Evolutionary conservation across 148 eudicot species (phyloP).

Genomic region (Rhododendron mucronatum): DNA sequence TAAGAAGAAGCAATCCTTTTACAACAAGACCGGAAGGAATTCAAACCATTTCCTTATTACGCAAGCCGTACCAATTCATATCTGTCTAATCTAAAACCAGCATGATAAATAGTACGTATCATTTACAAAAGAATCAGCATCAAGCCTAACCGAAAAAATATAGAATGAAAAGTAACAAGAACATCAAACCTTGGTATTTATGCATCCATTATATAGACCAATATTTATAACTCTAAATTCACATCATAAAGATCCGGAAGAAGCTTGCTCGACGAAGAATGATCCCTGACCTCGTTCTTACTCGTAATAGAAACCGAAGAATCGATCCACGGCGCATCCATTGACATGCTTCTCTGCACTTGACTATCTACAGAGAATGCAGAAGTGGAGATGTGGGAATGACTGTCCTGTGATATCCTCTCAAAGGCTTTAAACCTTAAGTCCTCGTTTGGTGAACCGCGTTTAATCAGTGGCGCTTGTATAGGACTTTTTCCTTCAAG

Average conservation of each 20-base stretch:
- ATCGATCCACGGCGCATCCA: constrained; percentile 46
- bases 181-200: no score
- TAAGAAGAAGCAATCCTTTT: background rate
- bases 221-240: background rate
- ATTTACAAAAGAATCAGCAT: background rate
- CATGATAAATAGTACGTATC: background rate
- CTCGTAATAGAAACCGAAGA: constrained; percentile 28
- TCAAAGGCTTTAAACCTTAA: constrained; percentile 42
- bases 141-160: background rate
- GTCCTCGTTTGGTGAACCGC: constrained; percentile 21
- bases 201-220: background rate
- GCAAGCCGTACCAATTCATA: background rate
- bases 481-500: constrained; percentile 50
- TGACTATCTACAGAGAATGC: constrained; percentile 25
- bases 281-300: constrained; percentile 16
- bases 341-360: constrained; percentile 34
- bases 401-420: constrained; percentile 37
- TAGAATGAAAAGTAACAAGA: background rate
- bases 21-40: background rate
- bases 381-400: constrained; percentile 22
- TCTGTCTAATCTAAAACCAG: background rate
- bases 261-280: constrained; percentile 20
- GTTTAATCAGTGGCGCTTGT: constrained; percentile 51
- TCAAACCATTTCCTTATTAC: background rate
- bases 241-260: constrained; percentile 28